Conservation (phyloP, 345 rosid species). For the Salix udensis region DNA sequence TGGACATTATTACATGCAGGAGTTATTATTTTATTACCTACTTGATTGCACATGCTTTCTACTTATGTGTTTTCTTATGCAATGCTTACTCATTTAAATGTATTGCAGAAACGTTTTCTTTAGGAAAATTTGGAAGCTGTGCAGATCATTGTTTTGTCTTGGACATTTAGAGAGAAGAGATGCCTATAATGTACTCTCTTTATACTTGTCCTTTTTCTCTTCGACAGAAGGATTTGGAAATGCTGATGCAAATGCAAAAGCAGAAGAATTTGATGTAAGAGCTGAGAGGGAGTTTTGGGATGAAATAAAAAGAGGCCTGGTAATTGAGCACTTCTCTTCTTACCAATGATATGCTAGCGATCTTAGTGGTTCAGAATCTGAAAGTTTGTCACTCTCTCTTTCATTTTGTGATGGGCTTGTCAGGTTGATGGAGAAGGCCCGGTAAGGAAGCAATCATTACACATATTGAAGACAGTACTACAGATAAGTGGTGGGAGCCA, state of each 20-base stretch:
- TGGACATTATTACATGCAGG: conserved; percentile 7
- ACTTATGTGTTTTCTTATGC: conserved; percentile 1
- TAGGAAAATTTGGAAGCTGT: conserved; percentile 69
- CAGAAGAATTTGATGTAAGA: conserved; percentile 55
- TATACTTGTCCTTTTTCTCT: conserved; percentile 53
- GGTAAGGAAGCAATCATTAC: conserved; percentile 86
- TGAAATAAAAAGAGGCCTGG: conserved; percentile 91
- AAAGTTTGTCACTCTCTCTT: background rate
- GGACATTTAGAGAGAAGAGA: conserved; percentile 87
- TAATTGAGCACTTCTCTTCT: conserved; percentile 28
- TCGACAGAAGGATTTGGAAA: conserved; percentile 29
- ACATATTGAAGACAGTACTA: conserved; percentile 58
- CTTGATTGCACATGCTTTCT: background rate
- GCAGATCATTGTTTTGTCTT: conserved; percentile 66
- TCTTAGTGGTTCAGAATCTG: conserved; percentile 8
- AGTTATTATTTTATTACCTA: background rate
- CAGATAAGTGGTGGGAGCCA: conserved; percentile 39
- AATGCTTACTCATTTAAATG: conserved; percentile 17
- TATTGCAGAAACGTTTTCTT: conserved; percentile 57
- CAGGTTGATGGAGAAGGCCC: conserved; percentile 80
- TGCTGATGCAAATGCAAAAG: conserved; percentile 27
- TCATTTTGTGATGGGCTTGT: conserved; percentile 11
- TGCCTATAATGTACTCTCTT: conserved; percentile 68
- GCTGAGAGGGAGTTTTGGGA: conserved; percentile 70
- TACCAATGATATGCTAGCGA: conserved; percentile 16